Evolutionary conservation across 108 stramenopile genomes (phyloP), one percentile per base, ranked within the genome.

Genomic region (Mediolabrus comicus): DNA sequence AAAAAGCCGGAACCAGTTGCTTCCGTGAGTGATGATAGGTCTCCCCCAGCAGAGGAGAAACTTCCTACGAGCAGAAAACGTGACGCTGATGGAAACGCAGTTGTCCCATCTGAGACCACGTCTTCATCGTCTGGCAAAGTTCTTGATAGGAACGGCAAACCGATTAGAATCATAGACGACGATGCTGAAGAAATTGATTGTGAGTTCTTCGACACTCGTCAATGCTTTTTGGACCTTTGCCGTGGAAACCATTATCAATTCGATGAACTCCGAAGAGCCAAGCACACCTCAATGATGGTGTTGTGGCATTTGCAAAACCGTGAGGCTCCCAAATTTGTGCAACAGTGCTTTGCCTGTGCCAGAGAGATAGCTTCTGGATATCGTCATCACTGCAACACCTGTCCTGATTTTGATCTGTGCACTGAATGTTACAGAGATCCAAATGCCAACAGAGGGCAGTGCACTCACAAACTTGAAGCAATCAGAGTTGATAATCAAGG

Each of bases 211-310:
- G 94, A 91, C 62, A 88, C 86, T 52, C 91, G 91, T 14, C 96
- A 91, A 72, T 89, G 85, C 43, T 95, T 95, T 74, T 65, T 95
- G 34, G 91, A 92, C 60, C 79, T 95, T 13, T 95, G 94, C 59
- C 78, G 87, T 41, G 92, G 96, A 19, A 99, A 99, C 69, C 98
- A 99, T 78, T 99, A 98, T 74, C 99, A 99, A 75, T 99, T 98
- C 65, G 98, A 99, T 74, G 91, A 97, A 69, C 83, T 98, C 30
- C 84, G 99, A 33, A 77, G 98, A 35, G 98, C 97, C 14, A 99
- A 99, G 84, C 98, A 99, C 74, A 95, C 97, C 24, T 95, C 93
- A 2, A 98, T 98, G 98, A 98, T 99, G 99, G 93, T 98, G 6
- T 66, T 99, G 65, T 98, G 98, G 91, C 99, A 99, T 70, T 83